Conservation (phyloP, 2,329 filamentous ascomycete genomes). For the Cladosporium cucumerinum region DNA sequence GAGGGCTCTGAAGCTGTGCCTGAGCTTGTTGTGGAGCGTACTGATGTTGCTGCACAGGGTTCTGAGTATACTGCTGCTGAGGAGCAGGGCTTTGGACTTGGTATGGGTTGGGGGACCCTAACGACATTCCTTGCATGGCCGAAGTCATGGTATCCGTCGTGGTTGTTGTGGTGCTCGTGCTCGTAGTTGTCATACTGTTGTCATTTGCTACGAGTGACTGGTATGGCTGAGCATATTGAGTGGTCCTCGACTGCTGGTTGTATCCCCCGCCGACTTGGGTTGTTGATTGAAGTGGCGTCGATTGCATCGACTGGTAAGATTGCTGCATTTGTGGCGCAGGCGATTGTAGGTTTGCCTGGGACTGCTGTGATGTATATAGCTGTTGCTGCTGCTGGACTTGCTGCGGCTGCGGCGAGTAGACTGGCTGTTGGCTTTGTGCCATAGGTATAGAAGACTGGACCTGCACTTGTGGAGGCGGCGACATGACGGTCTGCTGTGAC, state of each 20-base stretch:
- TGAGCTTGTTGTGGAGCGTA: neutral
- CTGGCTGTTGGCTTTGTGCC: neutral
- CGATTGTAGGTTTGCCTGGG: neutral
- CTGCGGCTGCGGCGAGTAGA: neutral
- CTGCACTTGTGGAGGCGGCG: neutral
- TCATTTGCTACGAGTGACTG: neutral
- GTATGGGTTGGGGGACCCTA: neutral
- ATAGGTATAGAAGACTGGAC: neutral
- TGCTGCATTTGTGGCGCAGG: neutral
- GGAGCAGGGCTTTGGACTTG: neutral
- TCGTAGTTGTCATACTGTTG: neutral
- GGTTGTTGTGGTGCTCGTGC: neutral
- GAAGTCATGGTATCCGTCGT: neutral
- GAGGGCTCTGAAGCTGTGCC: neutral
- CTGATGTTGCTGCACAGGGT: neutral
- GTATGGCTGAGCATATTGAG: neutral
- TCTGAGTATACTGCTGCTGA: neutral
- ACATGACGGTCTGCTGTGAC: neutral
- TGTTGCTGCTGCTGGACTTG: neutral
- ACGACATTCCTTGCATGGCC: neutral
- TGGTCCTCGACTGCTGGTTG: neutral
- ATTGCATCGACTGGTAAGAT: neutral
- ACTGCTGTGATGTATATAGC: neutral
- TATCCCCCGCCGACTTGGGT: neutral
- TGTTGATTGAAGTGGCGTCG: neutral